These are phyloP conservation scores for Truncatella angustata DNA, from an alignment of 2,329 filamentous ascomycete species.

Conservation along the genomic window DNA sequence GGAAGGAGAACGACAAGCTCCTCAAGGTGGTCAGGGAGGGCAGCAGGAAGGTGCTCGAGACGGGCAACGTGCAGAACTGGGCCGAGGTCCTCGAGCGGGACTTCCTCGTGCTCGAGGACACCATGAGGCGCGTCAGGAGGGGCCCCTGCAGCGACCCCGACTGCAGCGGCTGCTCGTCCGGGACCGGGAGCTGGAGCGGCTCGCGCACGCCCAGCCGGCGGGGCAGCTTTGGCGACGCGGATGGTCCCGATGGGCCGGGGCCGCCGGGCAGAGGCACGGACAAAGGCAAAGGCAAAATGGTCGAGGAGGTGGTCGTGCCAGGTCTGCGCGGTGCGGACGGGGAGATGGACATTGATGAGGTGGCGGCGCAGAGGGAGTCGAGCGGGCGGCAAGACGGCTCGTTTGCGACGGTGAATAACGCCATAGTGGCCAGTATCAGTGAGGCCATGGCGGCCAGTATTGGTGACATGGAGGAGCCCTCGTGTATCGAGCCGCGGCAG, in stretches of 20 bases:
- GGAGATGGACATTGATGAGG: slow-evolving; percentile 8
- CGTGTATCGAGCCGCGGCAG: neutral
- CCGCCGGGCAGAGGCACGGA: slow-evolving; percentile 8
- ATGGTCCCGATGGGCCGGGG: slow-evolving; percentile 33
- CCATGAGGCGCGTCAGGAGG: slow-evolving; percentile 52
- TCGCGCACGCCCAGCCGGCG: slow-evolving; percentile 25
- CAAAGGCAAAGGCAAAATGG: slow-evolving; percentile 13
- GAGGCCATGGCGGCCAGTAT: slow-evolving; percentile 29
- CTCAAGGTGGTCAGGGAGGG: slow-evolving; percentile 62
- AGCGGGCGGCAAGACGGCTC: neutral
- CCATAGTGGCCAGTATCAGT: slow-evolving; percentile 25
- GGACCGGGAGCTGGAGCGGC: slow-evolving; percentile 26
- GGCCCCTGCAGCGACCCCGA: slow-evolving; percentile 16
- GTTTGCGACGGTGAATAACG: slow-evolving; percentile 20
- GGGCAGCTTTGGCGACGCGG: slow-evolving; percentile 21
- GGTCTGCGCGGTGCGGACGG: neutral
- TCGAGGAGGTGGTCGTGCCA: slow-evolving; percentile 7
- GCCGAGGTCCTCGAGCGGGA: slow-evolving; percentile 75
- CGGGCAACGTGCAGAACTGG: slow-evolving; percentile 84
- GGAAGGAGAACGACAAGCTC: slow-evolving; percentile 64
- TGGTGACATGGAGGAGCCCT: slow-evolving; percentile 8
- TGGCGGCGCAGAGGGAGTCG: neutral
- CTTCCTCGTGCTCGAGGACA: slow-evolving; percentile 64
- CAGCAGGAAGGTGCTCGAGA: slow-evolving; percentile 67
- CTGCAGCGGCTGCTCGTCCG: slow-evolving; percentile 20